Evolutionary conservation across 768 basidiomycete genomes (phyloP).

Genomic region (Tephrocybe sp.): DNA sequence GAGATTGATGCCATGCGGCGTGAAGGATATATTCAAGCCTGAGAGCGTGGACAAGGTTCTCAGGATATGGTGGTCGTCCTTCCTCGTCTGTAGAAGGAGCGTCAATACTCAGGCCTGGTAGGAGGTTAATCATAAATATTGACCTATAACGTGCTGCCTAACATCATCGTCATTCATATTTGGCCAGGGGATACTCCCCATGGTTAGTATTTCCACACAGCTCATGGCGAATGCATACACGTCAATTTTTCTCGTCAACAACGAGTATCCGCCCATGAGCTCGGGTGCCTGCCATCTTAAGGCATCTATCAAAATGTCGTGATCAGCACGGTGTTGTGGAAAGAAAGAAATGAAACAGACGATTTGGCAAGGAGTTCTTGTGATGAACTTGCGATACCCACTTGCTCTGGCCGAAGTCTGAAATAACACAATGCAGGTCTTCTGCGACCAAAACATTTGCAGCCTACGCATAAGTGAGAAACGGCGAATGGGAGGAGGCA

Average conservation of each 20-base stretch:
- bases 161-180: conserved; percentile 51
- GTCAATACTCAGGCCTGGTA: neutral
- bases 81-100: conserved; percentile 1
- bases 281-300: conserved; percentile 75
- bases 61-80: conserved; percentile 14
- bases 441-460: conserved; percentile 77
- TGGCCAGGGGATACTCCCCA: conserved; percentile 63
- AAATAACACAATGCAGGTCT: conserved; percentile 61
- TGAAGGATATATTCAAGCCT: conserved; percentile 4
- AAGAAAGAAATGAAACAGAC: neutral
- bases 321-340: neutral
- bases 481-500: neutral
- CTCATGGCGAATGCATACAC: conserved; percentile 69
- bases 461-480: conserved; percentile 35
- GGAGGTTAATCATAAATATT: conserved; percentile 8
- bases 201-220: conserved; percentile 61
- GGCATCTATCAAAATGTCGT: conserved; percentile 1
- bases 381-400: conserved; percentile 70
- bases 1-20: conserved; percentile 6
- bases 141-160: conserved; percentile 49
- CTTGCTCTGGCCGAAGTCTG: conserved; percentile 81
- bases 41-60: conserved; percentile 1
- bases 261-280: conserved; percentile 45
- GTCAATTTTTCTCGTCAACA: conserved; percentile 51
- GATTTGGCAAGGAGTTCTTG: conserved; percentile 37